Evolutionary conservation across 345 rosid genomes (phyloP).

Genomic region (Populus simonii): DNA sequence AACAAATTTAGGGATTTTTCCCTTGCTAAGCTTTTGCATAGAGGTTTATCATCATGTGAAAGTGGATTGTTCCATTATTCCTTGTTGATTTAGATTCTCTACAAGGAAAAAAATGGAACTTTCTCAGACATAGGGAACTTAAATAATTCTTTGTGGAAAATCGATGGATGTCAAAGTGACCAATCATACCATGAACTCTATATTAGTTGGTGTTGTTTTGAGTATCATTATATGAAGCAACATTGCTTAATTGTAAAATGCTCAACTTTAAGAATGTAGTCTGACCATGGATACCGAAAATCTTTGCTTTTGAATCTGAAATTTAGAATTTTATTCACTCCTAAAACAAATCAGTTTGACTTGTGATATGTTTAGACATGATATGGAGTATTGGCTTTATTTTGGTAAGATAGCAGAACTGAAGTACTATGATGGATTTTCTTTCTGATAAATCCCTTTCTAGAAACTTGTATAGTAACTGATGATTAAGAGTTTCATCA

Average conservation of each 20-base stretch:
- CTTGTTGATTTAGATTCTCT: not conserved
- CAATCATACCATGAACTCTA: not conserved
- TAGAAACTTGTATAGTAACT: not conserved
- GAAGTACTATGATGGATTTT: not conserved
- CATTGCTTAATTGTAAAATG: not conserved
- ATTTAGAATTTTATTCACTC: not conserved
- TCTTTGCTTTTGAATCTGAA: not conserved
- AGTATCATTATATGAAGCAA: not conserved
- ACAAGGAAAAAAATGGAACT: not conserved
- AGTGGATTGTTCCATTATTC: not conserved
- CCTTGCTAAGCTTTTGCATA: not conserved
- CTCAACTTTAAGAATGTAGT: not conserved
- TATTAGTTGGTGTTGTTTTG: not conserved
- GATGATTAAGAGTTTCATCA: not conserved
- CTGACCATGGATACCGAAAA: not conserved
- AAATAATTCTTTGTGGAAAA: not conserved
- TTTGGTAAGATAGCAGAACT: not conserved
- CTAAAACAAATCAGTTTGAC: not conserved
- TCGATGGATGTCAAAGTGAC: not conserved
- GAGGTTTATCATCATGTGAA: conserved; percentile 1
- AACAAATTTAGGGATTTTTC: conserved; percentile 4
- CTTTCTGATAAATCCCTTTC: not conserved
- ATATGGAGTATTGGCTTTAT: not conserved
- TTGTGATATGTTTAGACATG: not conserved
- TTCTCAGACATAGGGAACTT: not conserved